Base-by-base conservation (phyloP, 495 filamentous ascomycete species). In the Penicillium bovifimosum region DNA sequence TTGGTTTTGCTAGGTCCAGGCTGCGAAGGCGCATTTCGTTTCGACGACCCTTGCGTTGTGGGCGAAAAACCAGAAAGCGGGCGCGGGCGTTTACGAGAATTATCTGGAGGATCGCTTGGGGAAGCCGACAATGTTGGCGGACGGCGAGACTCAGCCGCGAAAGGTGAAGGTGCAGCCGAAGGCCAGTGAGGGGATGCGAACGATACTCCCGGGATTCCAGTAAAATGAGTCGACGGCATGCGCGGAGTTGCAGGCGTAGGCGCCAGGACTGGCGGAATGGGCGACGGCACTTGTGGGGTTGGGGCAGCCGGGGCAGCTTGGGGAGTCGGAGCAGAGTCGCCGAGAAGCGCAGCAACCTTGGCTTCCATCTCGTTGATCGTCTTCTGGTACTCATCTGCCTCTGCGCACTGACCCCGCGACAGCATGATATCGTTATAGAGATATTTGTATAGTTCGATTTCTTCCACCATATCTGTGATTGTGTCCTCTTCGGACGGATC, bases 391-490 rank as follows among this genome's bases (percentile, higher is more conserved):
- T 60, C 57, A 14, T 31, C 13, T 18, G 36, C 36, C 26, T 50
- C 26, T 55, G 58, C 32, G 20, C 41, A 14, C 27, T 50, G 17
- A 59, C 58, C 47, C 49, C 47, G 50, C 39, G 48, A 53, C 53
- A 62, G 57, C 9, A 64, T 47, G n/a, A 73, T 58, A 14, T 67
- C 67, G 4, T 58, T 52, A 6, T 70, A 60, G 28, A 76, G 58
- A 13, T 68, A 64, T 42, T 59, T 58, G 31, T 72, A 63, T 9
- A 71, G 58, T 14, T 61, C 60, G 27, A 74, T 47, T 13, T 75
- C 71, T 27, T 69, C 65, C 8, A 59, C 20, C 4, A 73, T 39
- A 18, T 62, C 60, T 47, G 65, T 58, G 33, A 68, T 52, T 26
- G 53, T 36, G 24, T 55, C 52, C 41, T 59, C 29, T n/a, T 48